Evolutionary conservation across 371 early-diverging fungal genomes (phyloP), one percentile per base, ranked within the genome.

Genomic region (Rhizopus microsporus): DNA sequence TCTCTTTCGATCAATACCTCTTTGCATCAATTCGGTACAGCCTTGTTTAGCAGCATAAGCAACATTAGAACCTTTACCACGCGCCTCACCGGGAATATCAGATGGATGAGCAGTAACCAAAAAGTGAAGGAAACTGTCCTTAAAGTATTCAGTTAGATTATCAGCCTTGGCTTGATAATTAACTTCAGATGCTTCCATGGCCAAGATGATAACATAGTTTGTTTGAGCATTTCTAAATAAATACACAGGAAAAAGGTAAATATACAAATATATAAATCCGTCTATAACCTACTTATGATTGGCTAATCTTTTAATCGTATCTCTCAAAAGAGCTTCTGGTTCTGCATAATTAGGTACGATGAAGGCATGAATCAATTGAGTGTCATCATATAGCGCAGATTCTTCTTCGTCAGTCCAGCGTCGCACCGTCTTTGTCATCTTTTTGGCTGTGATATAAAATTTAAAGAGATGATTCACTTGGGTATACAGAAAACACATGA

Each of bases 11-110:
- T 78, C 72, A 15, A 72, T 61, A 6, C 67, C 67, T 17, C 57
- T 48, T 45, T 66, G 57, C 34, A 67, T 50, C 54, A 75, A 51
- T 35, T 70, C 67, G 6, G 59, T 48, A 44, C 67, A 65, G 12
- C 70, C 72, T 39, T 51, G 33, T 5, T 71, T 65, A 17, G 85
- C 81, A 69, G 89, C 89, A 79, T 83, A 86, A 6, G 86, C 80
- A 12, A 88, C 88, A 65, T 91, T 91, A 44, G 80, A 74, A 50
- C 84, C 84, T 64, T 92, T 92, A 37, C 92, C 92, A 35, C 89
- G 79, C 23, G 84, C 81, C 65, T 92, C 90, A 46, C 88, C 89
- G 15, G 84, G 83, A 30, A 83, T 60, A 56, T 81, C 78, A n/a
- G 67, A 49, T 10, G 90, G 90, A 70, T 92, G 92, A n/a, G 83